Evolutionary conservation across 768 basidiomycete genomes (phyloP), one percentile per base, ranked within the genome.

Genomic region (Dentipellis fragilis): DNA sequence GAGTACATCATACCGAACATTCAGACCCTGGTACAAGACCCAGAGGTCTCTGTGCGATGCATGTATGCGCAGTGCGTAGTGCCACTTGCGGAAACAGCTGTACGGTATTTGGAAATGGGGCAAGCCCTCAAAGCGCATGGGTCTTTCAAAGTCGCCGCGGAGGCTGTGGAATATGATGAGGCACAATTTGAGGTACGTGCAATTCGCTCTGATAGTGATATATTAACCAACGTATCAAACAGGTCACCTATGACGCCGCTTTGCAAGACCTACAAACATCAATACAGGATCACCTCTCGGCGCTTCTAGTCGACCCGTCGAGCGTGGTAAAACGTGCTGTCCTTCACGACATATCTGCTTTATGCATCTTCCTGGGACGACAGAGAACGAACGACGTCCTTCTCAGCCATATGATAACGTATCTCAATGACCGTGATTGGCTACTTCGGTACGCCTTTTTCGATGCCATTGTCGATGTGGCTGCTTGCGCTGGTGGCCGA

Each of bases 1-100:
- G 94, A 97, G 68, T 99, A 97, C 67, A 88, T 98, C 61, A 82
- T 98, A 29, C 94, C 93, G 1, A 90, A 96, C 64, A 80, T 92
- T 63, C 80, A 81, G 37, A 84, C 91, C 58, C 76, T 99, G 7
- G 80, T 87, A 0, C 79, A 82, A 51, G 96, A 98, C 65, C 74
- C 84, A 1, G 93, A 97, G 61, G 78, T 92, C 0, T 85, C 84
- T n/a, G 84, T 87, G 3, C 76, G 96, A 69, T 69, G 81, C 69
- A 73, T 88, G 69, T 78, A 88, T 64, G 96, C 94, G 0, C 87
- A 91, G 62, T 89, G 87, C 59, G 81, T 98, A 38, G 85, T 86
- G 1, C 79, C 83, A 17, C 75, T 99, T 2, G 93, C 94, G 0
- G 87, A 93, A 55, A 89, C 87, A 0, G 90, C 92, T 1, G 77